Base-by-base conservation (phyloP, 306 rosid species). In the Spatholobus suberectus region DNA sequence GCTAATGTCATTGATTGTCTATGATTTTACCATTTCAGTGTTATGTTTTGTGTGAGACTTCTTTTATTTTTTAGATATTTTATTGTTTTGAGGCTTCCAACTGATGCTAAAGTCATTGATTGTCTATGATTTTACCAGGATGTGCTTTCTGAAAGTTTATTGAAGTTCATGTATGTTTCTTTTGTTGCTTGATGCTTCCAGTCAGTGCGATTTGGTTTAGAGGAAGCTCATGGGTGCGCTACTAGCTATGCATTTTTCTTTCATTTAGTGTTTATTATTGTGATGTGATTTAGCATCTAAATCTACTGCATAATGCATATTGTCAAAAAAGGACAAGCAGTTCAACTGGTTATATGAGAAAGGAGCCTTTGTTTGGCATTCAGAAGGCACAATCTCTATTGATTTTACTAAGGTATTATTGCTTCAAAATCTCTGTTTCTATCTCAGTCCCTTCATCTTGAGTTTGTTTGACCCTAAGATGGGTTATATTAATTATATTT, bases 121-220 rank as follows among this genome's bases (percentile, higher is more conserved):
- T 80, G 35, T 67, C 55, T 65, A 49, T 80, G 81, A 73, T 88
- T 81, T 72, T 54, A 24, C 52, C 86, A 93, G 99, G 92, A 87
- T 77, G 78, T 93, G 79, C 91, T 96, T 67, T 87, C 99, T 23
- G 89, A 87, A 87, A 81, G 89, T 83, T 90, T 91, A 69, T 86
- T 91, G 87, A 71, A 92, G 86, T 91, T 94, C 78, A 94, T 96
- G 94, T 96, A 93, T 89, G 93, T 89, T 73, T 92, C 97, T 80
- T 96, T 93, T 85, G 98, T 96, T 68, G 97, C 96, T 23, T 97
- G 98, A 88, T 93, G 99, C 88, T 90, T 93, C 86, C 98, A 97
- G 43, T 96, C 98, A 5, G 92, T 92, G 15, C 97, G 97, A 34
- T 96, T 96, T 47, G 99, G 99, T 74, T 90, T 96, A 79, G 79